A percentile compares a stretch with the other conserved stretches of the same genome.
Conservation (phyloP, 2,329 filamentous ascomycete species). For the Ceratocystis harringtonii region DNA sequence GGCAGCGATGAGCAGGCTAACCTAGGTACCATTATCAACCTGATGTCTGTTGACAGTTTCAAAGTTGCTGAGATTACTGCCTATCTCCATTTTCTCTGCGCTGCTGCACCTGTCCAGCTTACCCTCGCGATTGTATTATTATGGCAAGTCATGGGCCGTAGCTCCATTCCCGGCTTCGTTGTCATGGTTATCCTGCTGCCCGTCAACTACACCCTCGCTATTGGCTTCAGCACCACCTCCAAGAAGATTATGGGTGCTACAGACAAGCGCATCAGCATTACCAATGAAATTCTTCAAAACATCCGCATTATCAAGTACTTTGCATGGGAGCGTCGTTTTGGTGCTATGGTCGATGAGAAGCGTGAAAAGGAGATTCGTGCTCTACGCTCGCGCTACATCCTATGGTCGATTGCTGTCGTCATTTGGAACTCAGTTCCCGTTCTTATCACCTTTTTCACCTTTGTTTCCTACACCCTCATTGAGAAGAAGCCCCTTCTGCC, state of each 20-base stretch:
- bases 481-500: conserved; percentile 82
- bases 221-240: conserved; percentile 71
- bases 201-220: conserved; percentile 77
- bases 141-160: conserved; percentile 80
- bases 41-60: conserved; percentile 99
- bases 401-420: conserved; percentile 84
- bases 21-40: conserved; percentile 94
- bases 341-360: conserved; percentile 77
- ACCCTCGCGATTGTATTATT: conserved; percentile 65
- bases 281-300: conserved; percentile 92
- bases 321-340: conserved; percentile 90
- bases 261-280: conserved; percentile 88
- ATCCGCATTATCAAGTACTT: conserved; percentile 99
- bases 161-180: conserved; percentile 81
- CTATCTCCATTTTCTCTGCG: conserved; percentile 92
- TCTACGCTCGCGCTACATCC: conserved; percentile 66
- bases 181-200: conserved; percentile 83
- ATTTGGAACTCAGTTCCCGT: conserved; percentile 95
- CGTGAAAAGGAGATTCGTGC: conserved; percentile 62
- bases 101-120: conserved; percentile 77
- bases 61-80: conserved; percentile 91
- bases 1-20: conserved; percentile 63
- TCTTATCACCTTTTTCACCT: conserved; percentile 90
- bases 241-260: conserved; percentile 86
- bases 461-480: conserved; percentile 79